Base-by-base conservation (phyloP, 2,329 filamentous ascomycete genomes). In the Colletotrichum agaves region DNA sequence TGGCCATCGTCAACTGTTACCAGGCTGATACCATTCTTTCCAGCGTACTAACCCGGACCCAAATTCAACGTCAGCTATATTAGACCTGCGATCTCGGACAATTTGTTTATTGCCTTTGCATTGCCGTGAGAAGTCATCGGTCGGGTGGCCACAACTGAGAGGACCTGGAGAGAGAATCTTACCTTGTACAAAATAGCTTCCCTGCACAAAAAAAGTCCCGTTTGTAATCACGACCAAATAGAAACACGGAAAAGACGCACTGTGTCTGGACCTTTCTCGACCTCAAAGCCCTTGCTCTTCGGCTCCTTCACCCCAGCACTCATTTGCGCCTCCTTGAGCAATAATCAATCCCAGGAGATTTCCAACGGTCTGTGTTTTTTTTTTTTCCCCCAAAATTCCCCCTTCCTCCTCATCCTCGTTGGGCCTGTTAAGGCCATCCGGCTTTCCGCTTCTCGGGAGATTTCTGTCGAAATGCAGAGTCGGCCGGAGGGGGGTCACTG, bases 31-130 rank as follows among this genome's bases (percentile, higher is more conserved):
- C 61, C 61, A 35, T 65, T 46, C 23, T 55, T 50, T n/a, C 7
- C 46, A 55, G 39, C 46, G 23, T 15, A 41, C 50, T 19, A 59
- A 10, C 39, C 47, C 23, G 61, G 61, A 59, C 53, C 61, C 61
- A 64, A 59, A 65, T 64, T 60, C 61, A 64, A 68, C 53, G 65
- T 68, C 65, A 55, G 46, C 46, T 19, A 43, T 35, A 55, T 35
- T 46, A 8, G 19, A 5, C 11, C 44, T 19, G 43, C 43, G 33
- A 31, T 35, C 41, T 52, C 60, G 52, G 60, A 10, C 17, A 19
- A 21, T 39, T 66, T 49, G 19, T 21, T 44, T 47, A 10, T 50
- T 49, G 7, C 33, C 23, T 8, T n/a, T 7, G 2, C 49, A 31
- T 47, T 27, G 31, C 31, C 31, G 43, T 35, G 10, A 49, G 5